Evolutionary conservation across 2,329 filamentous ascomycete species (phyloP).

Genomic region (Microdochium bolleyi): DNA sequence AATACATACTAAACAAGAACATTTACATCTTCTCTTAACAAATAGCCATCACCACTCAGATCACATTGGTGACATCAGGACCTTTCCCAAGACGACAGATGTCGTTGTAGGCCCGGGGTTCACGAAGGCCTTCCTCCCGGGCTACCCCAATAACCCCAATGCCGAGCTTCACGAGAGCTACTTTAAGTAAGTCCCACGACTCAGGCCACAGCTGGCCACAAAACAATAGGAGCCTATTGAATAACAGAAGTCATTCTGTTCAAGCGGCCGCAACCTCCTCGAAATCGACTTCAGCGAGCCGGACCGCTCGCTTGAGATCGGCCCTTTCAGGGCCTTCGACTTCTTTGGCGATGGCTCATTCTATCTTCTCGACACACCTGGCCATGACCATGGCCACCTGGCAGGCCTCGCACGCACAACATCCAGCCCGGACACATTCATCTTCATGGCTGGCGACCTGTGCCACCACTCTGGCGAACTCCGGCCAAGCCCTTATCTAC

Average conservation of each 20-base stretch:
- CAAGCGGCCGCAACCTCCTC: conserved; percentile 10
- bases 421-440: conserved; percentile 25
- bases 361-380: conserved; percentile 44
- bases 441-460: conserved; percentile 41
- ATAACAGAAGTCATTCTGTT: conserved; percentile 20
- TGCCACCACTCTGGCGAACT: conserved; percentile 36
- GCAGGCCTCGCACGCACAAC: conserved; percentile 37
- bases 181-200: not conserved
- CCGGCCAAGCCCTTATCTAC: conserved; percentile 30
- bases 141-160: conserved; percentile 30
- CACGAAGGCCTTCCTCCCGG: conserved; percentile 29
- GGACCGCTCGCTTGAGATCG: conserved; percentile 17
- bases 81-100: conserved; percentile 30
- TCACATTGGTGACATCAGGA: conserved; percentile 31
- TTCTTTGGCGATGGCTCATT: conserved; percentile 49
- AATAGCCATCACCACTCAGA: conserved; percentile 27
- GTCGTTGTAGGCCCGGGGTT: conserved; percentile 40
- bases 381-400: conserved; percentile 42
- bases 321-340: conserved; percentile 29
- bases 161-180: conserved; percentile 25
- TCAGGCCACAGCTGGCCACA: too few species aligned
- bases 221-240: conserved; percentile 7
- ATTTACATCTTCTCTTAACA: conserved; percentile 25
- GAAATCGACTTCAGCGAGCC: conserved; percentile 24
- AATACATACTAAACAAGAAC: too few species aligned